Base-by-base conservation (phyloP, 495 filamentous ascomycete species). In the Aspergillus avenaceus region DNA sequence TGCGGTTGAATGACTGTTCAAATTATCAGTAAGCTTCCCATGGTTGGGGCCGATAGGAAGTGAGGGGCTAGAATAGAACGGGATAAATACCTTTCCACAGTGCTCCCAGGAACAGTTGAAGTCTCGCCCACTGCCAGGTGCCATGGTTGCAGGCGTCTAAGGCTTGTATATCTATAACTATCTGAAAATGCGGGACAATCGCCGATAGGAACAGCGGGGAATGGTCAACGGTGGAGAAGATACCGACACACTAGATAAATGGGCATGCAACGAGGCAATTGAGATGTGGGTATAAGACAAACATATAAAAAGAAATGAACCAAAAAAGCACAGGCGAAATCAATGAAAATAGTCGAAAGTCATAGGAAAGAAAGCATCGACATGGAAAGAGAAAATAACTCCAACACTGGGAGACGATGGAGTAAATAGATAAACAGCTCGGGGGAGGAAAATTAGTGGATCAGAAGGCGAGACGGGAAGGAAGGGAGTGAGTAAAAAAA, bases 1-100 rank as follows among this genome's bases (percentile, higher is more conserved):
- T 95, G 70, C 90, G 83, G 77, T 92, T 93, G 80, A 95, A 95
- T 52, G 86, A 88, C 89, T 95, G 51, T 50, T 32, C 14, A 23
- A 13, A 22, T 24, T 25, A 25, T 50, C n/a, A 53, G 54, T 26
- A 37, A 22, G 16, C 14, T 4, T 38, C 36, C 13, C 21, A 40
- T 8, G n/a, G n/a, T 13, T 1, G 13, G 28, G 19, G 26, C 27
- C 28, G 21, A 34, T 45, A 43, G 5, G 38, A 18, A n/a, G n/a
- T n/a, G 7, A 32, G 16, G 34, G 16, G 16, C 16, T 36, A 3
- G 6, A 16, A 45, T 26, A n/a, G 8, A n/a, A 34, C 11, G 29
- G 12, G 40, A 11, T 3, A 27, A 29, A 31, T 62, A 76, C 73
- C 70, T 76, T 76, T 52, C 64, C 64, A 66, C 73, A 76, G 37